A percentile compares a stretch with the other conserved stretches of the same genome.
Conservation (phyloP, 75 land plant species). For the Pinus tabuliformis region DNA sequence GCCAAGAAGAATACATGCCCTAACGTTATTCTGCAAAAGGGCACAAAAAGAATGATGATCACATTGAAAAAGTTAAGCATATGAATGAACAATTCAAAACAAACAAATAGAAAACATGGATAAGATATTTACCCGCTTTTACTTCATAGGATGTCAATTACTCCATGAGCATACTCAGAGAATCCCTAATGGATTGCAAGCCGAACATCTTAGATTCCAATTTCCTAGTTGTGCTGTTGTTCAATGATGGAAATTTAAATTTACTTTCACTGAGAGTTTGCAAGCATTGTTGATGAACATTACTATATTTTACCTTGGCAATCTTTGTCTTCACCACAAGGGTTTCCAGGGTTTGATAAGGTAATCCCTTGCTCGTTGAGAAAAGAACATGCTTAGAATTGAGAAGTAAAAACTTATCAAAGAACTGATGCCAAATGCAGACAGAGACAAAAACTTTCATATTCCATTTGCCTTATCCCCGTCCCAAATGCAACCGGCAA, state of each 20-base stretch:
- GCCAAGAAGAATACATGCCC: too few relatives aligned
- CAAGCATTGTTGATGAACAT: too few relatives aligned
- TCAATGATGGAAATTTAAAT: neutral
- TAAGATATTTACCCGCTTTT: too few relatives aligned
- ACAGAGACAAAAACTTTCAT: too few relatives aligned
- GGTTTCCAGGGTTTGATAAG: constrained; percentile 17
- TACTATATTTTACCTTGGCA: neutral
- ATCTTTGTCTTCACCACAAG: neutral
- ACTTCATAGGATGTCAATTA: too few relatives aligned
- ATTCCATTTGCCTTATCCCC: constrained; percentile 5
- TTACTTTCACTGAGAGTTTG: too few relatives aligned
- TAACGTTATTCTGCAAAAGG: too few relatives aligned
- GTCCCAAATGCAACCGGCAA: constrained; percentile 13
- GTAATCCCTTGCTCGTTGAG: constrained; percentile 29
- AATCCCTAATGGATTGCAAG: too few relatives aligned
- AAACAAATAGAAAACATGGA: neutral
- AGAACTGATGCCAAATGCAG: constrained; percentile 17
- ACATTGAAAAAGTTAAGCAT: neutral
- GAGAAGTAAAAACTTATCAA: constrained; percentile 43
- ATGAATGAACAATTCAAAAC: neutral
- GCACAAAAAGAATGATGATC: too few relatives aligned
- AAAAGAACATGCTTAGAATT: constrained; percentile 34
- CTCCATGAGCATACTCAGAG: too few relatives aligned
- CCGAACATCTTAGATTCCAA: too few relatives aligned
- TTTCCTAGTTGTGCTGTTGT: neutral